These are phyloP conservation scores for Aspergillus nidulans DNA, from an alignment of 495 filamentous ascomycete species.

Conservation along the genomic window DNA sequence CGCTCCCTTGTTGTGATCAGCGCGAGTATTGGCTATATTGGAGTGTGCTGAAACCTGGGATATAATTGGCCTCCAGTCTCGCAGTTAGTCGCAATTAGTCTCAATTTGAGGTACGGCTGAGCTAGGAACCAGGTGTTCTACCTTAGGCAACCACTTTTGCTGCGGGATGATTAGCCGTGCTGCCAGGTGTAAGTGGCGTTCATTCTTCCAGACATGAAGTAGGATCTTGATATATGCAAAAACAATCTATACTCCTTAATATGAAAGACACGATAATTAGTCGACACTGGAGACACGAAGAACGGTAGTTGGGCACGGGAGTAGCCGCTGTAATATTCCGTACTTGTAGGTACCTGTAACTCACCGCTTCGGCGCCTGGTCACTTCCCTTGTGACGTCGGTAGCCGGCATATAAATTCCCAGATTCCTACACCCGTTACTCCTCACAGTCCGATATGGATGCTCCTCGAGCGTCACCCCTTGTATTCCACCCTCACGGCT, in stretches of 20 bases:
- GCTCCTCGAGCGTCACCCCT: slow-evolving; percentile 5
- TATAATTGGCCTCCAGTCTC: neutral
- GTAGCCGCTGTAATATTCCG: neutral
- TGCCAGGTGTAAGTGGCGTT: slow-evolving; percentile 6
- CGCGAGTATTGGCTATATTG: neutral
- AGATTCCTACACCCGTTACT: slow-evolving; percentile 1
- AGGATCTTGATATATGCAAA: neutral
- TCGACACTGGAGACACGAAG: neutral
- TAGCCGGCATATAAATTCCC: slow-evolving; percentile 5
- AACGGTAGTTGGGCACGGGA: neutral
- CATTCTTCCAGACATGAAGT: neutral
- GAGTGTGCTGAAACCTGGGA: neutral
- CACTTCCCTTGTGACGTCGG: slow-evolving; percentile 19
- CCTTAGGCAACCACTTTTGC: slow-evolving; percentile 17
- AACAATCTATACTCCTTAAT: neutral
- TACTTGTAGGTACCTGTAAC: slow-evolving; percentile 2
- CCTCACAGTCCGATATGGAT: slow-evolving; percentile 13
- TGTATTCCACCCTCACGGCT: slow-evolving; percentile 5
- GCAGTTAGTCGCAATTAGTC: too few species aligned
- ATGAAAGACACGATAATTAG: neutral
- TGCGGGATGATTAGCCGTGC: slow-evolving; percentile 11
- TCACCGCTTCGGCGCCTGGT: slow-evolving; percentile 17
- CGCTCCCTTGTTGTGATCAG: neutral
- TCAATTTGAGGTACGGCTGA: slow-evolving; percentile 14
- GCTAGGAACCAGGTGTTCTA: neutral